These are phyloP conservation scores for Candida sojae DNA, from an alignment of 1,139 yeast species.

Conservation along the genomic window DNA sequence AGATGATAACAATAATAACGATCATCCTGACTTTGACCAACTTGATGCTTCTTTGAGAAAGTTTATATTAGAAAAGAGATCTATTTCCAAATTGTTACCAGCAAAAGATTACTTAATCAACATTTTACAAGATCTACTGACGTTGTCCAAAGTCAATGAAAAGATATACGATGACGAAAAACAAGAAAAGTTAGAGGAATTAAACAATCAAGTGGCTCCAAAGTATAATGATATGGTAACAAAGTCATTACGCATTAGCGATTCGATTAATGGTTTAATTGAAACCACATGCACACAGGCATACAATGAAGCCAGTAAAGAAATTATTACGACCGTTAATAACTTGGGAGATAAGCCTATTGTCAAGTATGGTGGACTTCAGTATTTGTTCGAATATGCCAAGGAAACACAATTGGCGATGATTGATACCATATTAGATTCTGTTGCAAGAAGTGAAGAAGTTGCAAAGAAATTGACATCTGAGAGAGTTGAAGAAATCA, in stretches of 20 bases:
- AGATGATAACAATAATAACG: slow-evolving; percentile 16
- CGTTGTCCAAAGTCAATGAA: slow-evolving; percentile 63
- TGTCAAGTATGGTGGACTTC: slow-evolving; percentile 61
- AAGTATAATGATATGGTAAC: slow-evolving; percentile 55
- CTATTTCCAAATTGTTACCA: slow-evolving; percentile 86
- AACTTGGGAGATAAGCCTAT: slow-evolving; percentile 60
- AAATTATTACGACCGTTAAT: slow-evolving; percentile 54
- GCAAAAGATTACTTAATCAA: slow-evolving; percentile 83
- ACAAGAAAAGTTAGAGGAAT: slow-evolving; percentile 45
- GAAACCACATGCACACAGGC: slow-evolving; percentile 62
- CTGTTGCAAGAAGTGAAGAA: slow-evolving; percentile 68
- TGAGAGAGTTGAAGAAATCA: slow-evolving; percentile 61
- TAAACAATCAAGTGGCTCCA: slow-evolving; percentile 59
- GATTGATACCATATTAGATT: slow-evolving; percentile 59
- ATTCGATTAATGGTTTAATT: slow-evolving; percentile 59
- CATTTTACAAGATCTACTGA: slow-evolving; percentile 63
- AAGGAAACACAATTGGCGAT: slow-evolving; percentile 67
- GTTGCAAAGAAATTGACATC: slow-evolving; percentile 65
- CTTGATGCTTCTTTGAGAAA: slow-evolving; percentile 83
- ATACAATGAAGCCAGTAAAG: slow-evolving; percentile 60
- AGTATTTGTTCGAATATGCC: slow-evolving; percentile 72
- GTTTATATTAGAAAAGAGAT: slow-evolving; percentile 85
- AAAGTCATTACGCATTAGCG: slow-evolving; percentile 57
- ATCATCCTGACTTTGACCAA: slow-evolving; percentile 72
- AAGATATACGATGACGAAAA: slow-evolving; percentile 53